Percentiles rank a stretch among this genome's conserved stretches.
Evolutionary conservation across 2,329 filamentous ascomycete genomes (phyloP).

Genomic region (Colletotrichum scovillei): DNA sequence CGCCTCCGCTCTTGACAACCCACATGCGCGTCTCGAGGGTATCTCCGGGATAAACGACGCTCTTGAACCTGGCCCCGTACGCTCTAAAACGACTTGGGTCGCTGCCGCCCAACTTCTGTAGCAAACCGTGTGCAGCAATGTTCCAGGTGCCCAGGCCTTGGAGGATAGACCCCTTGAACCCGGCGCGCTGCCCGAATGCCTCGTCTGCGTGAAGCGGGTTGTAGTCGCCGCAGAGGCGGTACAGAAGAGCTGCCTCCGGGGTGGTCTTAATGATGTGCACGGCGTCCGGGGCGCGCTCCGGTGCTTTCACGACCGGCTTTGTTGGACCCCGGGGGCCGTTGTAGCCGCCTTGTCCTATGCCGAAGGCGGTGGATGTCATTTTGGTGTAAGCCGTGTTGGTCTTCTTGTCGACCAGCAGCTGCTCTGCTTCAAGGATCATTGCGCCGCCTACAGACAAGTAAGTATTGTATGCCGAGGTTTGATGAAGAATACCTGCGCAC

Average conservation of each 20-base stretch:
- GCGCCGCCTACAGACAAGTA: conserved; percentile 42
- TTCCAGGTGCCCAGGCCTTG: conserved; percentile 61
- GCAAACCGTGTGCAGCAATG: conserved; percentile 54
- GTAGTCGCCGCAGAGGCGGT: conserved; percentile 60
- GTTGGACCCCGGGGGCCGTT: conserved; percentile 53
- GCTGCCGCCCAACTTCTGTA: conserved; percentile 52
- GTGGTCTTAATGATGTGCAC: conserved; percentile 51
- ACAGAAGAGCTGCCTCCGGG: conserved; percentile 52
- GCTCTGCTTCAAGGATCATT: conserved; percentile 55
- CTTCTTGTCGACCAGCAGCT: conserved; percentile 51
- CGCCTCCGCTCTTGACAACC: conserved; percentile 46
- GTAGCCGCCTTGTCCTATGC: conserved; percentile 58
- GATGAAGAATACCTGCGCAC: conserved; percentile 9
- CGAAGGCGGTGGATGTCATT: conserved; percentile 53
- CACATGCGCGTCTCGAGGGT: conserved; percentile 56
- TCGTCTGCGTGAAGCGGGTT: conserved; percentile 59
- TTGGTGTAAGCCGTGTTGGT: conserved; percentile 51
- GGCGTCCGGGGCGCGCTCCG: conserved; percentile 50
- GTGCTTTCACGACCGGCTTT: conserved; percentile 45
- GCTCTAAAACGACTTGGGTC: conserved; percentile 53
- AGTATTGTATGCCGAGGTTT: background rate
- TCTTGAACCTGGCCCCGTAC: conserved; percentile 57
- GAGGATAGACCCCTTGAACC: conserved; percentile 58
- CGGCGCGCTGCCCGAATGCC: conserved; percentile 52
- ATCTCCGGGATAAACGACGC: conserved; percentile 59